phyloP scores from a whole-genome alignment of 2,329 filamentous ascomycete genomes.

The Ophiostoma ips region DNA sequence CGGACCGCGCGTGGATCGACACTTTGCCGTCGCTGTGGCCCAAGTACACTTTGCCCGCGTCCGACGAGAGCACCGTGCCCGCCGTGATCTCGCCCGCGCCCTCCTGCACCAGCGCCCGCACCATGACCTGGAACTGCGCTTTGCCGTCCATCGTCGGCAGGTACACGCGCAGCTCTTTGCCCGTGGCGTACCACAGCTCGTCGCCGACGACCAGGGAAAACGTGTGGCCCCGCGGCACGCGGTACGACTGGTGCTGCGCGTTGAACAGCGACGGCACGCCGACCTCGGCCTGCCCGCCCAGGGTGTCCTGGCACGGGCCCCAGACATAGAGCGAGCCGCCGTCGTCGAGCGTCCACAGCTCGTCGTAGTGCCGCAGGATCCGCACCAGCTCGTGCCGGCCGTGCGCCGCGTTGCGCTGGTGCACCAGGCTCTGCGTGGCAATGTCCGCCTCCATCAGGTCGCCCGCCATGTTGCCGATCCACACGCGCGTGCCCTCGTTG shows the following conservation, averaged over 20 bases:
- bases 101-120: slow-evolving; percentile 54
- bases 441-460: slow-evolving; percentile 87
- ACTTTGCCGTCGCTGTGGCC: slow-evolving; percentile 91
- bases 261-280: slow-evolving; percentile 54
- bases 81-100: slow-evolving; percentile 78
- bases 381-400: slow-evolving; percentile 65
- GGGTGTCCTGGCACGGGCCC: slow-evolving; percentile 56
- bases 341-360: slow-evolving; percentile 91
- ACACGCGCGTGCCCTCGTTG: slow-evolving; percentile 68
- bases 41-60: slow-evolving; percentile 71
- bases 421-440: slow-evolving; percentile 52
- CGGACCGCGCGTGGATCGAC: slow-evolving; percentile 70
- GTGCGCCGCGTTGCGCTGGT: slow-evolving; percentile 58
- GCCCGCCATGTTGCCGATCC: slow-evolving; percentile 80
- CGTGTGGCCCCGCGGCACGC: slow-evolving; percentile 66
- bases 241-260: slow-evolving; percentile 58
- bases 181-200: slow-evolving; percentile 74
- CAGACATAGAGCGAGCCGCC: slow-evolving; percentile 77
- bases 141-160: slow-evolving; percentile 55
- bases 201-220: slow-evolving; percentile 81
- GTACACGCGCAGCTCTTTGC: slow-evolving; percentile 79
- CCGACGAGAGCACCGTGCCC: slow-evolving; percentile 58
- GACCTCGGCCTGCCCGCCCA: slow-evolving; percentile 17
- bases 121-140: slow-evolving; percentile 59
- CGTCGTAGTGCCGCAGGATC: slow-evolving; percentile 74